Percentiles rank a stretch among this genome's conserved stretches.
Conservation (phyloP, 1,284 basidiomycete genomes). For the Ustilago nuda region DNA sequence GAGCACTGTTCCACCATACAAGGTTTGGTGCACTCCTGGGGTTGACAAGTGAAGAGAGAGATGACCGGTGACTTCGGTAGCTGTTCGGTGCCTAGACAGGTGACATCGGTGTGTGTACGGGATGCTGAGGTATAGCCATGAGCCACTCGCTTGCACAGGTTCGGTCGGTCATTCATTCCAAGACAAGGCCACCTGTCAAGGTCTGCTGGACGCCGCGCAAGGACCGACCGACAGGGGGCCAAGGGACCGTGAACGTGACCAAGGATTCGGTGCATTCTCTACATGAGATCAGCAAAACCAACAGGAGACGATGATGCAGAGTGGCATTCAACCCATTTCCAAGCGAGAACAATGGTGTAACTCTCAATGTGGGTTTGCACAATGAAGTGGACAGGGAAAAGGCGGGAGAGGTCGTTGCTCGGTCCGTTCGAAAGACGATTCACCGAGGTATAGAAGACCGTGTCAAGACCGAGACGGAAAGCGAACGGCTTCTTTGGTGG, state of each 20-base stretch:
- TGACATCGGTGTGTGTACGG: slow-evolving; percentile 21
- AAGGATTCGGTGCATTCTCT: background rate
- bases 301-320: slow-evolving; percentile 1
- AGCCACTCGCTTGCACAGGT: background rate
- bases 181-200: slow-evolving; percentile 7
- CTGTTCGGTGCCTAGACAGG: slow-evolving; percentile 15
- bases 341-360: background rate
- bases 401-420: slow-evolving; percentile 6
- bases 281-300: background rate
- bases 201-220: slow-evolving; percentile 20
- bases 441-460: slow-evolving; percentile 27
- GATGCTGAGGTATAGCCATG: slow-evolving; percentile 8
- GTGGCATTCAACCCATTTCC: background rate
- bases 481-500: slow-evolving; percentile 14
- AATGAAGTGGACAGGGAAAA: background rate
- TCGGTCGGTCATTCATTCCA: slow-evolving; percentile 8
- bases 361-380: too few relatives aligned
- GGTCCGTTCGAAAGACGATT: slow-evolving; percentile 21
- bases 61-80: slow-evolving; percentile 35
- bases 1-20: background rate
- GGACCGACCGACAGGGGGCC: slow-evolving; percentile 22
- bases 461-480: slow-evolving; percentile 24
- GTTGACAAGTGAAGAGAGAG: background rate
- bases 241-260: background rate
- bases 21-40: slow-evolving; percentile 9